Conservation (phyloP, 202 grass and related monocot genomes). For the Cymbopogon flexuosus region DNA sequence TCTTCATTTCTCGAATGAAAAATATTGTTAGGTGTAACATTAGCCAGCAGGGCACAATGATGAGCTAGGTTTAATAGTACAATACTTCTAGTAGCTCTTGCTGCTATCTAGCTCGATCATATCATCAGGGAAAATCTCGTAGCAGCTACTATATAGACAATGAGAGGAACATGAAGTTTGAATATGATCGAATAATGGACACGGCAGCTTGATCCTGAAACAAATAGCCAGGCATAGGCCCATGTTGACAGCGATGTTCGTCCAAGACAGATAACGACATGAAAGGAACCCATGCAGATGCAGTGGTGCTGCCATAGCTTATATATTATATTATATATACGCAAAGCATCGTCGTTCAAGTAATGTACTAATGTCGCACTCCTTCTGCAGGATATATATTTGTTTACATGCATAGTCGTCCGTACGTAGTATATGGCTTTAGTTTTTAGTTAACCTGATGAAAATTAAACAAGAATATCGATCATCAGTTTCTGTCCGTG, state of each 20-base stretch:
- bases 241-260: constrained; percentile 33
- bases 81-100: not conserved
- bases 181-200: not conserved
- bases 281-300: constrained; percentile 16
- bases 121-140: not conserved
- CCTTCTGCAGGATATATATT: not conserved
- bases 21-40: constrained; percentile 38
- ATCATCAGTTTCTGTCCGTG: not conserved
- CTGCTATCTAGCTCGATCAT: not conserved
- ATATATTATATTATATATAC: not conserved
- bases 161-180: constrained; percentile 2
- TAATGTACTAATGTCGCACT: not conserved
- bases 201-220: constrained; percentile 23
- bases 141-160: not conserved
- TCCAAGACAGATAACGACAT: constrained; percentile 43
- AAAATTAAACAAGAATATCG: not conserved
- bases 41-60: constrained; percentile 25
- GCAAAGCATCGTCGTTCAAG: not conserved
- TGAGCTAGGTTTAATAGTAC: not conserved
- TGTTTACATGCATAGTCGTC: not conserved
- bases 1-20: constrained; percentile 3
- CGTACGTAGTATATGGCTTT: not conserved
- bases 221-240: constrained; percentile 12
- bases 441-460: not conserved
- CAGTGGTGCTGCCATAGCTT: not conserved